Evolutionary conservation across 176 grass and related monocot genomes (phyloP).

Genomic region (Poa annua): DNA sequence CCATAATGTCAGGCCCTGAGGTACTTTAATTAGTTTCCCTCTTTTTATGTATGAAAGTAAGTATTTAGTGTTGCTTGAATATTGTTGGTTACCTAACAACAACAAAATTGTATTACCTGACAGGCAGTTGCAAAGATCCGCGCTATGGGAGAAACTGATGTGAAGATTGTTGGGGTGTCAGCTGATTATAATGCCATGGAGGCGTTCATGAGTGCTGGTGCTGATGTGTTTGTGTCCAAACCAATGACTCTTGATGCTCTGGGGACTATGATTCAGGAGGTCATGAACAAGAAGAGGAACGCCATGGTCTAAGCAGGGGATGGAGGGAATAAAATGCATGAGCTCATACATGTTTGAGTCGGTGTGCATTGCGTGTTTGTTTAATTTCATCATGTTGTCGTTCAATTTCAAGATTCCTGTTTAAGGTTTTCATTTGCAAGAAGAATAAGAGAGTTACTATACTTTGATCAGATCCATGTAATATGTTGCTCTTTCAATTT

Average conservation of each 20-base stretch:
- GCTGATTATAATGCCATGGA: neutral
- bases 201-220: conserved; percentile 29
- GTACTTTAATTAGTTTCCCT: neutral
- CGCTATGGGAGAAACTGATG: conserved; percentile 24
- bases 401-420: neutral
- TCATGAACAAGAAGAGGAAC: conserved; percentile 29
- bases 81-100: no score
- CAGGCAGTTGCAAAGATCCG: conserved; percentile 32
- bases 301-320: neutral
- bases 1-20: conserved; percentile 39
- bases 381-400: neutral
- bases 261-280: neutral
- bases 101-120: neutral
- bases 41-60: neutral
- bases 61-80: neutral
- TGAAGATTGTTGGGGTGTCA: conserved; percentile 42
- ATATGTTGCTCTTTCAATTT: no score
- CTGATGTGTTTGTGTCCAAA: conserved; percentile 33
- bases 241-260: neutral
- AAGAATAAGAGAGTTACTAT: neutral
- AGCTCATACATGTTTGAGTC: neutral
- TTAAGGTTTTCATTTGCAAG: neutral
- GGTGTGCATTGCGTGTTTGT: neutral
- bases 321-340: neutral
- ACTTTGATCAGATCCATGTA: no score